Base-by-base conservation (phyloP, 2,329 filamentous ascomycete genomes). In the Fusarium solani-melongenae region DNA sequence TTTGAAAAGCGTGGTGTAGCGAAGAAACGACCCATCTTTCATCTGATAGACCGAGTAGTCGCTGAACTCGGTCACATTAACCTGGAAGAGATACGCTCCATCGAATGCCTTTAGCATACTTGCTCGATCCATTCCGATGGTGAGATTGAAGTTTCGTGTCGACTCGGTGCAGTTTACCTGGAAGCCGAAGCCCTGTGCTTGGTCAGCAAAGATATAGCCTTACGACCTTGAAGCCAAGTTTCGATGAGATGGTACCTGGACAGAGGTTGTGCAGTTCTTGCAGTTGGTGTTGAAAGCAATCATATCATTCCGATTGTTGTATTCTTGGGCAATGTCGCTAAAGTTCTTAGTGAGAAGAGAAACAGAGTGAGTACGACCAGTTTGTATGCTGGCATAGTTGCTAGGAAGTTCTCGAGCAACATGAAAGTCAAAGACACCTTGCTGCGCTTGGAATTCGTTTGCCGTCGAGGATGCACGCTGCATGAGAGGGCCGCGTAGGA, bases 331-430 rank as follows among this genome's bases (percentile, higher is more conserved):
- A 11, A 76, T 41, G 1, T 72, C 46, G 29, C 73, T 76, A 12
- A 76, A 76, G 36, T 76, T 76, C 11, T 69, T 74, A 15, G 62
- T 76, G 1, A 76, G 49, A 2, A 76, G 20, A 1, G 73, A 76
- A 6, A 66, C 49, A 1, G 64, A 29, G 6, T 76, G 73, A 1
- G 36, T 64, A 2, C 73, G 71, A 0, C 73, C 73, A 6, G 71
- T 74, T 14, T 72, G 51, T 9, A 76, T 76, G 11, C 61, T 74
- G 7, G 60, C 71, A 8, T 76, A 76, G 55, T 76, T 31, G 0
- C 5, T 8, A 3, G 73, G 73, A 22, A 76, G 67, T 27, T 76
- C 68, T 46, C 67, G 69, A 2, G 73, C 73, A 24, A 76, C 76
- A 5, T 76, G 73, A 12, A 76, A 72, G 7, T 67, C 24, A 3